A percentile compares a stretch with the other conserved stretches of the same genome.
These are phyloP conservation scores for Ceratobasidium sp. DNA, from an alignment of 1,284 basidiomycete species.

Conservation along the genomic window DNA sequence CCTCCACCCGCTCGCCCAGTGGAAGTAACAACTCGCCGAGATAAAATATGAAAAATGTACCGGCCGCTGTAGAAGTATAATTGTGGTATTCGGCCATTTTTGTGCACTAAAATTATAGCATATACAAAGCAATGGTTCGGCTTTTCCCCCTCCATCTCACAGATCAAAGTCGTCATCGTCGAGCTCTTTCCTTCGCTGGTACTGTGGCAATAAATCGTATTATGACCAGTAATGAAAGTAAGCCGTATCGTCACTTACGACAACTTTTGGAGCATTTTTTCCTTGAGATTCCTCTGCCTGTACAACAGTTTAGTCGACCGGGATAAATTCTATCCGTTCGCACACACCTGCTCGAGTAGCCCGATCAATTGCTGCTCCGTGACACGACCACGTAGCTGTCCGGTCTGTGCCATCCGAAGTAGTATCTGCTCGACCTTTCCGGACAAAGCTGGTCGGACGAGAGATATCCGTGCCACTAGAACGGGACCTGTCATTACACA, in stretches of 20 bases:
- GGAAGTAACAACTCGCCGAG: neutral
- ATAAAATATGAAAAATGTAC: neutral
- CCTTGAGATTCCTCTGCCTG: constrained; percentile 72
- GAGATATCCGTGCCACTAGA: constrained; percentile 85
- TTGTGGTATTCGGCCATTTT: neutral
- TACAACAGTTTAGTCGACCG: neutral
- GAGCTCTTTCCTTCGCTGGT: constrained; percentile 69
- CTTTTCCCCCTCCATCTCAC: constrained; percentile 46
- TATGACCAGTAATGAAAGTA: constrained; percentile 24
- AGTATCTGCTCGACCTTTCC: constrained; percentile 86
- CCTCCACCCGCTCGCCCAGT: neutral
- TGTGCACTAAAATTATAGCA: neutral
- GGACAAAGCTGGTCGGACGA: constrained; percentile 90
- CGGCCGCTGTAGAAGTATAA: neutral
- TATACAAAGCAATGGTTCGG: neutral
- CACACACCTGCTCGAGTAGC: constrained; percentile 84
- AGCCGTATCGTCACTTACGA: constrained; percentile 57
- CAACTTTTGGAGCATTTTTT: constrained; percentile 62
- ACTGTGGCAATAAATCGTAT: constrained; percentile 55
- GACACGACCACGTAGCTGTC: constrained; percentile 87
- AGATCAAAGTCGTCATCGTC: constrained; percentile 71
- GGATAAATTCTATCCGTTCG: neutral
- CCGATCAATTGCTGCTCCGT: constrained; percentile 90
- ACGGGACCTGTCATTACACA: constrained; percentile 1
- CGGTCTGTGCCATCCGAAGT: constrained; percentile 88